Conservation (phyloP, 1,284 basidiomycete genomes). For the Phlebopus sp. region DNA sequence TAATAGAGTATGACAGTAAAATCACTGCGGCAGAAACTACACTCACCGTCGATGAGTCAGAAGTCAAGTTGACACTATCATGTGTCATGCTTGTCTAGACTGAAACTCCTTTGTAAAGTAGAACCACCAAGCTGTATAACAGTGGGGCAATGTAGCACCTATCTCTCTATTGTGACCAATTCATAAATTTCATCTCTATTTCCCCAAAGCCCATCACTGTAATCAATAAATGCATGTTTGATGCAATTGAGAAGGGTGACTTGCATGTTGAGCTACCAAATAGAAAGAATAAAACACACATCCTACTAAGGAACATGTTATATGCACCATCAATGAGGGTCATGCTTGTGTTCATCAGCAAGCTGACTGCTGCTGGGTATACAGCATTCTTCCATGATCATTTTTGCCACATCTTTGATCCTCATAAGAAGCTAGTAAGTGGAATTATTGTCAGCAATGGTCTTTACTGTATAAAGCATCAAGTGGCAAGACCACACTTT, state of each 20-base stretch:
- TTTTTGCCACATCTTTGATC: not conserved
- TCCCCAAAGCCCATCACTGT: slow-evolving; percentile 28
- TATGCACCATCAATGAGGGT: slow-evolving; percentile 31
- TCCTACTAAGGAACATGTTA: slow-evolving; percentile 36
- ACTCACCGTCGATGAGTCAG: too few relatives aligned
- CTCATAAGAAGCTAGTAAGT: not conserved
- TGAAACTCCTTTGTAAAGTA: not conserved
- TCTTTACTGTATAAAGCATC: not conserved
- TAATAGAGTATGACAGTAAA: too few relatives aligned
- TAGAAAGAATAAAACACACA: slow-evolving; percentile 23
- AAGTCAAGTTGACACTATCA: too few relatives aligned
- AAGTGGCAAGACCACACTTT: not conserved
- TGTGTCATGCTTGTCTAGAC: too few relatives aligned
- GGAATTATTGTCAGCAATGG: not conserved
- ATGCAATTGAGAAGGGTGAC: slow-evolving; percentile 33
- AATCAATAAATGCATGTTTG: slow-evolving; percentile 37
- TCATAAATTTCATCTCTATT: slow-evolving; percentile 31
- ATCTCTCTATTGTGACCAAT: slow-evolving; percentile 34
- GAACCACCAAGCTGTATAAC: slow-evolving; percentile 33
- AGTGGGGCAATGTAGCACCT: slow-evolving; percentile 39
- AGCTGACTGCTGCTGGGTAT: slow-evolving; percentile 31
- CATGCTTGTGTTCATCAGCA: slow-evolving; percentile 35
- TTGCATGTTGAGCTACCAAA: slow-evolving; percentile 37
- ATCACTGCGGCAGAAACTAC: too few relatives aligned
- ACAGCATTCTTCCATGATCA: slow-evolving; percentile 20